phyloP scores from a whole-genome alignment of 2,329 filamentous ascomycete species.

The Didymella pinodella region DNA sequence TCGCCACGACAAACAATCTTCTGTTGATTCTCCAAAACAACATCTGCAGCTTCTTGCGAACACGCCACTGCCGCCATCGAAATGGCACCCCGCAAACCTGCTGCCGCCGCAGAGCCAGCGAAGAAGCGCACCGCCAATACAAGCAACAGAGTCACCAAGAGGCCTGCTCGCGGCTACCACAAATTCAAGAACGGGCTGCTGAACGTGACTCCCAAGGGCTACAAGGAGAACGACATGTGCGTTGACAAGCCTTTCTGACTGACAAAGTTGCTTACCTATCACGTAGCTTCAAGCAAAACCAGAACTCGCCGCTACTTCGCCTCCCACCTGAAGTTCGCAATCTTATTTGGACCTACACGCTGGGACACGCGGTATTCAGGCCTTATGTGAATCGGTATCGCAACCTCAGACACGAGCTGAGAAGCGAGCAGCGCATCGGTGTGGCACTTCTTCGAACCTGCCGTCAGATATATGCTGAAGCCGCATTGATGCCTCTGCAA shows the following conservation, averaged over 20 bases:
- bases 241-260: not conserved
- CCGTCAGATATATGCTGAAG: not conserved
- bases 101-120: not conserved
- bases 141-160: conserved; percentile 1
- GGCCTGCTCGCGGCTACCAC: conserved; percentile 6
- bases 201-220: conserved; percentile 1
- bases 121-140: not conserved
- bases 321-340: conserved; percentile 29
- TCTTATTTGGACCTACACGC: conserved; percentile 23
- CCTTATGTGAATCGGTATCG: too few species aligned
- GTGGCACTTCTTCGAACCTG: not conserved
- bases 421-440: too few species aligned
- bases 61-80: not conserved
- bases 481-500: not conserved
- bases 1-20: too few species aligned
- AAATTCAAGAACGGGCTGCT: conserved; percentile 1
- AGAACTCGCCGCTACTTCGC: conserved; percentile 21
- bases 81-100: conserved; percentile 4
- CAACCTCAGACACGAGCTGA: too few species aligned
- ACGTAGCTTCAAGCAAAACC: conserved; percentile 21
- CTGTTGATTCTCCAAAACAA: too few species aligned
- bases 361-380: conserved; percentile 20
- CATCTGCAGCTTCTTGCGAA: too few species aligned
- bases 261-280: conserved; percentile 1
- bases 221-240: not conserved